These are phyloP conservation scores for Paramyrothecium sp. DNA, from an alignment of 2,329 filamentous ascomycete genomes.

Conservation along the genomic window DNA sequence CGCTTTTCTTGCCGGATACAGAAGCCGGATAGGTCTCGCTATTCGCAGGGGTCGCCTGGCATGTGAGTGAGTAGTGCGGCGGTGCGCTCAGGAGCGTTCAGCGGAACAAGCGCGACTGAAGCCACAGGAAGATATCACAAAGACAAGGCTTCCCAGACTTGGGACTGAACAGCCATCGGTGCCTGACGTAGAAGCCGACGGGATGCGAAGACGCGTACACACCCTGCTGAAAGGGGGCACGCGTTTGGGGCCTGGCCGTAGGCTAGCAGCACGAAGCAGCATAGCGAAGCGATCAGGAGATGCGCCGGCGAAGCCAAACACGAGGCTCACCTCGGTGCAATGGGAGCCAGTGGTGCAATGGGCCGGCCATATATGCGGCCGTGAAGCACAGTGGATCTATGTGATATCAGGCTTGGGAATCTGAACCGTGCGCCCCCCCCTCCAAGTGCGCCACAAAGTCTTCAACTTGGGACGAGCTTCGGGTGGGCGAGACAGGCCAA, in stretches of 20 bases:
- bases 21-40: slow-evolving; percentile 4
- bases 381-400: slow-evolving; percentile 29
- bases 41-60: background rate
- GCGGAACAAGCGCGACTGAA: slow-evolving; percentile 13
- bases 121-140: background rate
- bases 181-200: background rate
- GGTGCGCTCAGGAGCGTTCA: slow-evolving; percentile 3
- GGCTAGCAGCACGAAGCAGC: background rate
- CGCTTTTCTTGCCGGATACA: slow-evolving; percentile 5
- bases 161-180: background rate
- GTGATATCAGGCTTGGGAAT: slow-evolving; percentile 13
- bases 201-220: background rate
- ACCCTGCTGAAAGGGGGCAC: background rate
- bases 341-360: slow-evolving; percentile 10
- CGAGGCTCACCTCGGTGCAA: slow-evolving; percentile 12
- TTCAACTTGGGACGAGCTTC: too few species aligned
- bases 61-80: slow-evolving; percentile 15
- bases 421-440: background rate
- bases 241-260: background rate
- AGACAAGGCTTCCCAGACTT: background rate
- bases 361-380: slow-evolving; percentile 31
- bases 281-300: slow-evolving; percentile 21
- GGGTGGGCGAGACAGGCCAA: slow-evolving; percentile 7
- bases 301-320: slow-evolving; percentile 33
- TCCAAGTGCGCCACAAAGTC: background rate